phyloP scores from a whole-genome alignment of 208 protist species.

The Trypanosoma theileri region DNA sequence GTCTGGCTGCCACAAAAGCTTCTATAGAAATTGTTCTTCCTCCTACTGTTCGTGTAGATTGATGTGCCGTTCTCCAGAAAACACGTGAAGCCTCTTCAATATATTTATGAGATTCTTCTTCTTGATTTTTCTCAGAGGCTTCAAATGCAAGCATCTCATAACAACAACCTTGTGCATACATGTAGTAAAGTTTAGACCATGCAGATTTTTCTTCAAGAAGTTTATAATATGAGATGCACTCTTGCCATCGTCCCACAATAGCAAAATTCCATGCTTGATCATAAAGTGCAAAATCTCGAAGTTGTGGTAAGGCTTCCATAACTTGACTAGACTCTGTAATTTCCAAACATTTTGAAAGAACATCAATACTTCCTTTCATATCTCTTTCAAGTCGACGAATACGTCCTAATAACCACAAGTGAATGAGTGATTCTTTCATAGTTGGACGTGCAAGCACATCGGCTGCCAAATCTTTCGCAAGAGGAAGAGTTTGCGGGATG shows the following conservation, averaged over 20 bases:
- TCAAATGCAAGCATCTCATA: constrained; percentile 53
- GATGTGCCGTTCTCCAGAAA: constrained; percentile 68
- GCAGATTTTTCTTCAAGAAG: constrained; percentile 45
- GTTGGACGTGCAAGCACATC: constrained; percentile 26
- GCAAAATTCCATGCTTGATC: constrained; percentile 55
- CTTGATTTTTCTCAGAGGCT: neutral
- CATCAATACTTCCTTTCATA: constrained; percentile 30
- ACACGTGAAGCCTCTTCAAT: constrained; percentile 23
- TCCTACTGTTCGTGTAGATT: constrained; percentile 41
- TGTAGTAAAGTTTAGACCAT: constrained; percentile 65
- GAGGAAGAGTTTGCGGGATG: constrained; percentile 27
- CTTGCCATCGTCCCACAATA: constrained; percentile 39
- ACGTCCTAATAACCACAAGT: constrained; percentile 60
- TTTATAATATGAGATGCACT: constrained; percentile 31
- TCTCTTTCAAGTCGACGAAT: constrained; percentile 44
- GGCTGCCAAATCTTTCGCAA: constrained; percentile 28
- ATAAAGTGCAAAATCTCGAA: constrained; percentile 56
- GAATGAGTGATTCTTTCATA: constrained; percentile 45
- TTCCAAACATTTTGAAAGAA: constrained; percentile 42
- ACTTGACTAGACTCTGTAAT: constrained; percentile 39
- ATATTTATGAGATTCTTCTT: constrained; percentile 16
- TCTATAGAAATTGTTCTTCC: constrained; percentile 49
- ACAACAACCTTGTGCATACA: constrained; percentile 54
- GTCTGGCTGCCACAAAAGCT: constrained; percentile 45
- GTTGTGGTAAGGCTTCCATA: constrained; percentile 48